Base-by-base conservation (phyloP, 2,329 filamentous ascomycete genomes). In the Aspergillus nomiae region DNA sequence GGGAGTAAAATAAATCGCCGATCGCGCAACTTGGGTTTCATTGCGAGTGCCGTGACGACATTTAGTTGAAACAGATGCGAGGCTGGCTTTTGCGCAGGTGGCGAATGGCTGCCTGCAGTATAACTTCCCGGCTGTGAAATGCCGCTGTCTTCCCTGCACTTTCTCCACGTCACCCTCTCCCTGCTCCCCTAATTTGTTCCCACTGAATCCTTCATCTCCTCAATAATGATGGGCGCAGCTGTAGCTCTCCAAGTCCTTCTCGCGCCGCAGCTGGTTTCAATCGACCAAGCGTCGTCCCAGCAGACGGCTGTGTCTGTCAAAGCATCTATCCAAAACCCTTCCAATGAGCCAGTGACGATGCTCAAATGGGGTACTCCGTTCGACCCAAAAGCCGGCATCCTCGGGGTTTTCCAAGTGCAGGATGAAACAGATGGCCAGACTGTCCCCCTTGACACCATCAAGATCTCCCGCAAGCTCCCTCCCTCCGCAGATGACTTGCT, bases 331-430 rank as follows among this genome's bases (percentile, higher is more conserved):
- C 59, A 67, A 30, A 80, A 78, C 45, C 63, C 67, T 1, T 70
- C 72, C 0, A 56, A 68, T 7, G 55, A 67, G 2, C 61, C 72
- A 9, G 60, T 78, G 10, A 79, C 73, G 1, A 55, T 81, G 9
- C 67, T 81, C 4, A 72, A 66, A 63, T 81, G 78, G 78, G 72
- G 69, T 4, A 77, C 70, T 5, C 77, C 77, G 0, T 68, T 80
- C 4, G 79, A 80, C 54, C 63, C 69, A 5, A 66, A 63, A 8
- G 76, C 76, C 11, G 68, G 65, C 26, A 60, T 73, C 8, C 67
- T 77, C 19, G 75, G 74, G 6, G 60, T 77, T n/a, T 77, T 77
- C 55, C 59, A 70, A 14, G 59, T 76, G 3, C 66, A 62, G 45
- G 73, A 77, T 56, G 63, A 62, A 34, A 63, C 65, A 14, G 65